A percentile compares a stretch with the other conserved stretches of the same genome.
phyloP scores from a whole-genome alignment of 257 asterid genomes.

The Nyctanthes arbortristis region DNA sequence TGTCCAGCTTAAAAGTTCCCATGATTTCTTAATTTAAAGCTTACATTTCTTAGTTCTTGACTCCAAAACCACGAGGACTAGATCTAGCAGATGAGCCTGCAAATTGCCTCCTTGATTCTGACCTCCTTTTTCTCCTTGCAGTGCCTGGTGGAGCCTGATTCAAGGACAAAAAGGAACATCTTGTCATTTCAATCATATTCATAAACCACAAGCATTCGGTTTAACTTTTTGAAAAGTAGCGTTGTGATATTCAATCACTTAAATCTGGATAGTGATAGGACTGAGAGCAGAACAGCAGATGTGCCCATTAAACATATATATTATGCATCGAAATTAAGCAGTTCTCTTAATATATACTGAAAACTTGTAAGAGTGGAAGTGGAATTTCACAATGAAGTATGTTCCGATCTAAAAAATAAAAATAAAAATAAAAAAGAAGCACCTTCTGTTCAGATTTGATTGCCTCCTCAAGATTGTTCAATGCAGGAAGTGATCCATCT shows the following conservation, averaged over 20 bases:
- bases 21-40: slow-evolving; percentile 1
- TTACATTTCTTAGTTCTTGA: slow-evolving; percentile 39
- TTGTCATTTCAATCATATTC: not conserved
- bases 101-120: slow-evolving; percentile 72
- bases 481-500: slow-evolving; percentile 86
- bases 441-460: slow-evolving; percentile 81
- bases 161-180: slow-evolving; percentile 1
- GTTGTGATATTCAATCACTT: not conserved
- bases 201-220: not conserved
- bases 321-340: not conserved
- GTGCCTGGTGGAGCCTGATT: slow-evolving; percentile 93
- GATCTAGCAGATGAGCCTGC: slow-evolving; percentile 66
- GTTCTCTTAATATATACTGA: not conserved
- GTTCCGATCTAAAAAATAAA: no score
- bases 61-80: slow-evolving; percentile 87
- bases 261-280: no score
- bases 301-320: not conserved
- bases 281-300: not conserved
- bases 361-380: not conserved
- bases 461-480: slow-evolving; percentile 88
- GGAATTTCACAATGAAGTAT: not conserved
- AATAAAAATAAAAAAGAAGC: slow-evolving; percentile 6
- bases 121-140: slow-evolving; percentile 78
- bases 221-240: not conserved
- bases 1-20: not conserved